Evolutionary conservation across 1,284 basidiomycete genomes (phyloP), one percentile per base, ranked within the genome.

Genomic region (Rhizoctonia solani): DNA sequence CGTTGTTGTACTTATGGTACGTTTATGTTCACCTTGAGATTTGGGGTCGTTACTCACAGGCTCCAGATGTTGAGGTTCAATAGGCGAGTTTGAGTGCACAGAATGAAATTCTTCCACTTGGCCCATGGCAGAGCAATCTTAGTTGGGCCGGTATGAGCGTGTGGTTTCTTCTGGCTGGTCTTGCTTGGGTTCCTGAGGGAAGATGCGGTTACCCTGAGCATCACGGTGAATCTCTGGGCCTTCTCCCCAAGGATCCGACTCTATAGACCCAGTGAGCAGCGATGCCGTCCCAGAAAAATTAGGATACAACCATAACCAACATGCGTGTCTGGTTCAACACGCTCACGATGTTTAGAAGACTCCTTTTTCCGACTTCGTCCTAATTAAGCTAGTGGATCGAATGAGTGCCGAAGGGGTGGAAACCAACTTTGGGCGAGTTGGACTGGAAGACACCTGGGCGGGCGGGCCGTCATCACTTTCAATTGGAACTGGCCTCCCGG

Each of bases 271-370:
- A n/a, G n/a, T n/a, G n/a, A n/a, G n/a, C n/a, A n/a, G n/a, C n/a
- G n/a, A n/a, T n/a, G n/a, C n/a, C n/a, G n/a, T n/a, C n/a, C n/a
- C n/a, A n/a, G n/a, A n/a, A n/a, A n/a, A n/a, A n/a, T n/a, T n/a
- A n/a, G n/a, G n/a, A n/a, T n/a, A n/a, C n/a, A 42, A 65, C 61
- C 61, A 54, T 65, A 65, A 9, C 50, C 61, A n/a, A 65, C 61
- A 44, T 65, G 50, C 9, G 49, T 32, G 9, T 65, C 61, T 14
- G 61, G 61, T 27, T 54, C 49, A 21, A 46, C 61, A 41, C 61
- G 61, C 39, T 54, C 61, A 6, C 41, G 49, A n/a, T 27, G 8
- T 65, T 65, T 65, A 2, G 50, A 44, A 39, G 37, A 32, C 16
- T 65, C 61, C 21, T 65, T 65, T 27, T 50, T 49, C 1, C 61